Conservation (phyloP, 1,284 basidiomycete genomes). For the Bjerkandera adusta region DNA sequence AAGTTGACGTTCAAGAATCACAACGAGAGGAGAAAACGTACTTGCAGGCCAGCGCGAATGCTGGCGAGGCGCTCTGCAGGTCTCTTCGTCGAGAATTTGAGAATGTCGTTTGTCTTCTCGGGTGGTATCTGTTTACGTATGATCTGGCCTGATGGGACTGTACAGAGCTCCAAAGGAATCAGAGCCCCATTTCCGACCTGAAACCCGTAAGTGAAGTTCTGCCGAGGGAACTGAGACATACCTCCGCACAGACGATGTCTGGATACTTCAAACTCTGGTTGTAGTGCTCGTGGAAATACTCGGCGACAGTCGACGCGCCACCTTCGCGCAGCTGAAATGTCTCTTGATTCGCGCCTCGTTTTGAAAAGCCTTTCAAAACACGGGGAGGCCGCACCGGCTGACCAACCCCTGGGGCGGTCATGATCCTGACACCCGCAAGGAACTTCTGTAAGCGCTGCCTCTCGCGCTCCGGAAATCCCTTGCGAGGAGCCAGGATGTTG, state of each 20-base stretch:
- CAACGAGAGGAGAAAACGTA: constrained; percentile 25
- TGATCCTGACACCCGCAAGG: constrained; percentile 53
- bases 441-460: constrained; percentile 59
- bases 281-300: constrained; percentile 52
- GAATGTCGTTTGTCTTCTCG: constrained; percentile 61
- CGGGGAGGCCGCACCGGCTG: constrained; percentile 19
- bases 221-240: constrained; percentile 24
- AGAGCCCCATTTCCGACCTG: constrained; percentile 47
- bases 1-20: not conserved
- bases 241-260: constrained; percentile 62
- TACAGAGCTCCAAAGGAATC: constrained; percentile 67
- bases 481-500: constrained; percentile 38
- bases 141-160: constrained; percentile 64
- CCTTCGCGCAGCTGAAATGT: constrained; percentile 56
- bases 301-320: constrained; percentile 48
- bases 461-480: constrained; percentile 52
- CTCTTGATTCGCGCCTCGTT: constrained; percentile 46
- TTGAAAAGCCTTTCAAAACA: constrained; percentile 51
- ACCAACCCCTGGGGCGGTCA: constrained; percentile 30
- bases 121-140: constrained; percentile 72
- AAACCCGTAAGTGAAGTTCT: not conserved
- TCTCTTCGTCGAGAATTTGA: constrained; percentile 69
- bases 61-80: constrained; percentile 59
- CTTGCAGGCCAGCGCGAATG: constrained; percentile 54
- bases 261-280: constrained; percentile 54